Percentiles rank a stretch among this genome's conserved stretches.
Evolutionary conservation across 805 yeast species (phyloP).

Genomic region (Ogataea pignaliae): DNA sequence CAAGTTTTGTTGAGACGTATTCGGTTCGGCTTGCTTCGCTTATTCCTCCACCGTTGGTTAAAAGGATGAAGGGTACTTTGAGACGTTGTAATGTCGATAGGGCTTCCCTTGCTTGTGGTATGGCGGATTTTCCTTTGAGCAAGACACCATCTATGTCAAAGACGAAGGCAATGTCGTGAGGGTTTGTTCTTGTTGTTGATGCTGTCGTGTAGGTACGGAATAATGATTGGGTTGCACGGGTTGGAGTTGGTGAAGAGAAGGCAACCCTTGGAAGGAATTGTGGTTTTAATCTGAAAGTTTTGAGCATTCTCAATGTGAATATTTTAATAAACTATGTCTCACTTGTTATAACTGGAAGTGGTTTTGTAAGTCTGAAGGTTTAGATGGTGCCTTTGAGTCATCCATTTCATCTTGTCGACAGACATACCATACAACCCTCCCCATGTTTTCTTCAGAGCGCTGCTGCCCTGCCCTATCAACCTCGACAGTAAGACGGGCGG

Average conservation of each 20-base stretch:
- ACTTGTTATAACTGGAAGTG: too few relatives aligned
- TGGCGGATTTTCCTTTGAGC: conserved; percentile 64
- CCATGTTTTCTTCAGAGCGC: too few relatives aligned
- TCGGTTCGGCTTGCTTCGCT: conserved; percentile 58
- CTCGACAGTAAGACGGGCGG: too few relatives aligned
- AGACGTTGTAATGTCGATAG: conserved; percentile 38
- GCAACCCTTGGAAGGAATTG: too few relatives aligned
- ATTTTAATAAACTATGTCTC: too few relatives aligned
- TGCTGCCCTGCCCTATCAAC: too few relatives aligned
- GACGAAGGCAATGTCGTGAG: conserved; percentile 28
- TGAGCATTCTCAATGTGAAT: too few relatives aligned
- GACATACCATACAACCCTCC: too few relatives aligned
- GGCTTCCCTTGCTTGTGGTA: conserved; percentile 62
- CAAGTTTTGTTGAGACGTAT: conserved; percentile 38
- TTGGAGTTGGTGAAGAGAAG: neutral
- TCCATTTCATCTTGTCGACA: too few relatives aligned
- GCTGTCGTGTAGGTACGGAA: neutral
- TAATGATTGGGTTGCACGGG: neutral
- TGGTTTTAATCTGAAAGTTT: too few relatives aligned
- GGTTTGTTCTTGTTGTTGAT: neutral
- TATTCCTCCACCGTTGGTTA: conserved; percentile 90
- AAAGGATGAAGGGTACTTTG: conserved; percentile 70
- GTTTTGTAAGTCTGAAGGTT: too few relatives aligned
- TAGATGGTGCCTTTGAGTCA: too few relatives aligned
- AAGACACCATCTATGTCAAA: conserved; percentile 81